phyloP scores from a whole-genome alignment of 2,329 filamentous ascomycete species.

The Aspergillus sp. region DNA sequence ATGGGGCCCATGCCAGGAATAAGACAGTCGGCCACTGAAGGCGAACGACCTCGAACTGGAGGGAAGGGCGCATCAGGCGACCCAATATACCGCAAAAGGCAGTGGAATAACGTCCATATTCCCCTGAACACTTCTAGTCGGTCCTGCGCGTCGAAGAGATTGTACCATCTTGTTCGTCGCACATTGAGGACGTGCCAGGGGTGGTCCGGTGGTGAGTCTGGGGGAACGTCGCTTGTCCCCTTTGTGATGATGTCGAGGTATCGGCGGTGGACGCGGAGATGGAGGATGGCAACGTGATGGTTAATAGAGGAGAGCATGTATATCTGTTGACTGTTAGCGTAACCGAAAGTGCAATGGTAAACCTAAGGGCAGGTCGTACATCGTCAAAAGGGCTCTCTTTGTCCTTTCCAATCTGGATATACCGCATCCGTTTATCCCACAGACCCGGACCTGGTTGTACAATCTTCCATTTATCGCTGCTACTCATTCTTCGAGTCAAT shows the following conservation, averaged over 20 bases:
- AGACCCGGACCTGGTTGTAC: constrained; percentile 50
- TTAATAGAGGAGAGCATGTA: constrained; percentile 64
- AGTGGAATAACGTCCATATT: constrained; percentile 59
- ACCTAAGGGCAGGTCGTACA: constrained; percentile 39
- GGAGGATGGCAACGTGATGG: constrained; percentile 61
- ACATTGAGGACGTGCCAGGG: constrained; percentile 55
- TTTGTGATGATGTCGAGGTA: constrained; percentile 57
- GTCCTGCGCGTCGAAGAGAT: constrained; percentile 56
- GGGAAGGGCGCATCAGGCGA: background rate
- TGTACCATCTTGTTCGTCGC: constrained; percentile 59
- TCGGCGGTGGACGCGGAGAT: constrained; percentile 56
- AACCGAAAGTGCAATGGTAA: background rate
- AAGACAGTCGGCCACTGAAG: background rate
- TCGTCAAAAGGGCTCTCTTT: constrained; percentile 51
- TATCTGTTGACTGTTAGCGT: constrained; percentile 42
- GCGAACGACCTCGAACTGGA: background rate
- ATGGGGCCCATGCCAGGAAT: background rate
- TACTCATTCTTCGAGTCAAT: constrained; percentile 44
- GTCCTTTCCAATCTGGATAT: constrained; percentile 58
- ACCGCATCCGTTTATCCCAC: constrained; percentile 59
- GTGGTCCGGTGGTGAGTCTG: constrained; percentile 27
- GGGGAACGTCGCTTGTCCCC: constrained; percentile 36
- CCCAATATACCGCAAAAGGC: constrained; percentile 43
- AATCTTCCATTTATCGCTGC: constrained; percentile 54
- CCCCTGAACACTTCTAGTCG: constrained; percentile 57